Base-by-base conservation (phyloP, 2,329 filamentous ascomycete species). In the Dactylellina leptospora region DNA sequence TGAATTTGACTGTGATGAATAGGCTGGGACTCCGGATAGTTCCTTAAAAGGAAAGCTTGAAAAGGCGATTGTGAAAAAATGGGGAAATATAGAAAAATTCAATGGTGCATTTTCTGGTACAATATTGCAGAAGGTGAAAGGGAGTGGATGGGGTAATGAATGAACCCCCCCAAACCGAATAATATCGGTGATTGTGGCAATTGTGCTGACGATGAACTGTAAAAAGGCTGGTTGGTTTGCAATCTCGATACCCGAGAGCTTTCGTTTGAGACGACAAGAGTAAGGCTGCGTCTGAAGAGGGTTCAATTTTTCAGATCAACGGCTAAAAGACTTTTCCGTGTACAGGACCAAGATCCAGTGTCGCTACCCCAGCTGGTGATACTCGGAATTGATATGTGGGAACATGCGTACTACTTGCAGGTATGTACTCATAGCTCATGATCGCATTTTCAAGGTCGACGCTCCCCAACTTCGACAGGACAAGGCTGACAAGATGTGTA, bases 391-490 rank as follows among this genome's bases (percentile, higher is more conserved):
- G 92, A 96, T 79, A 93, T 96, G 86, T 72, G 91, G 92, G 92
- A 96, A 82, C 92, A 96, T 81, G 92, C 92, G 0, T 96, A 96
- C 79, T 96, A 96, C 78, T 81, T 96, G 20, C 91, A 70, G 58
- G 64, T 70, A 70, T 44, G 50, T 16, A n/a, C n/a, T n/a, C n/a
- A n/a, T 10, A 16, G 36, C 11, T n/a, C 36, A 10, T 10, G 4
- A n/a, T 2, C 50, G 4, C 16, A 18, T 40, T 16, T 11, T 23
- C 22, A 22, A 10, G n/a, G 10, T 5, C 30, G 16, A 25, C 6
- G 25, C 9, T 2, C 33, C 10, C 51, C 9, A 22, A 16, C 18
- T 27, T 3, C 6, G 11, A 11, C 1, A 22, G 10, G 9, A 33
- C 4, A 22, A 45, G 9, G 16, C 38, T 45, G 23, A 45, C 5